Evolutionary conservation across 306 rosid genomes (phyloP).

Genomic region (Trichosanthes cucumerina): DNA sequence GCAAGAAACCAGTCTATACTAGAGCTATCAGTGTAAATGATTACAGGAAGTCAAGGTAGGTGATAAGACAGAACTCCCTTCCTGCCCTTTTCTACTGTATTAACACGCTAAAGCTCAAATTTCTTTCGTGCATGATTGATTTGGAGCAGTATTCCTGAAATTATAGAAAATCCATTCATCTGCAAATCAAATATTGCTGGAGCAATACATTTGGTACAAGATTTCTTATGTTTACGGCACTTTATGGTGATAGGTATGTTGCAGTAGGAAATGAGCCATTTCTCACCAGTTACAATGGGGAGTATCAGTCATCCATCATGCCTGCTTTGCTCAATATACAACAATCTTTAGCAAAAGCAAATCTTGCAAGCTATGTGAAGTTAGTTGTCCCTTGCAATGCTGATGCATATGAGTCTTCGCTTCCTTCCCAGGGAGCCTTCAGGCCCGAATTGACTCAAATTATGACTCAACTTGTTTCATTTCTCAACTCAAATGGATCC

Average conservation of each 20-base stretch:
- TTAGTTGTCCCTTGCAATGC: conserved; percentile 96
- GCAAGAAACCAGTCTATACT: not conserved
- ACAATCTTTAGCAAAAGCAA: conserved; percentile 69
- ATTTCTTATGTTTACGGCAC: not conserved
- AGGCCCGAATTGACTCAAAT: conserved; percentile 66
- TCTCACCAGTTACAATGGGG: conserved; percentile 70
- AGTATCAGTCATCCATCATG: conserved; percentile 59
- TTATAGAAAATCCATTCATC: not conserved
- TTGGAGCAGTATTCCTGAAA: not conserved
- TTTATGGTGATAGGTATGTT: conserved; percentile 47
- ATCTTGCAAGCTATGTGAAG: conserved; percentile 78
- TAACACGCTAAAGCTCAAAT: not conserved
- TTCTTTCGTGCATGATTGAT: not conserved
- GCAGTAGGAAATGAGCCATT: conserved; percentile 98
- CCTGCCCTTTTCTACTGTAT: not conserved
- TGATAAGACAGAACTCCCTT: not conserved
- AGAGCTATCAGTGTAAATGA: not conserved
- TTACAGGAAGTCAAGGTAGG: not conserved
- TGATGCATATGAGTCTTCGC: conserved; percentile 72
- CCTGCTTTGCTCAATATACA: conserved; percentile 70
- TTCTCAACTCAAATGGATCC: conserved; percentile 82
- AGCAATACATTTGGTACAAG: not conserved
- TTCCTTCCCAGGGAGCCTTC: conserved; percentile 91
- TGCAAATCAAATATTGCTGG: not conserved
- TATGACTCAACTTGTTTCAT: conserved; percentile 62